Percentiles rank a stretch among this genome's conserved stretches.
These are phyloP conservation scores for Rubroboletus pulcherrimus DNA, from an alignment of 768 basidiomycete species.

Conservation along the genomic window DNA sequence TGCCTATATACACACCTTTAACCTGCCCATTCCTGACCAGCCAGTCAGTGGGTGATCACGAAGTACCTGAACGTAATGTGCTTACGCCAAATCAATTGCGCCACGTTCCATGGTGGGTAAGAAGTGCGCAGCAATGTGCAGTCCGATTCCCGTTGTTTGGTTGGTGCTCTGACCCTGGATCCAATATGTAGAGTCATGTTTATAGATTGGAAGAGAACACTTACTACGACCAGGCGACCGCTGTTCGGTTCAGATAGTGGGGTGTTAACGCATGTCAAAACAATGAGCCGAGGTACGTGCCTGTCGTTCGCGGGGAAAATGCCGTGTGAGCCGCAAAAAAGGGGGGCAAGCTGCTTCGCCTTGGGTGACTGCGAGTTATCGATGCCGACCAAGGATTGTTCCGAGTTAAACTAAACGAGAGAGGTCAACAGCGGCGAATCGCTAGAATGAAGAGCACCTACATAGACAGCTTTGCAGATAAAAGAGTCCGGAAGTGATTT, in stretches of 20 bases:
- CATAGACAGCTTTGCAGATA: conserved; percentile 9
- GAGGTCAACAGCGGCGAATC: background rate
- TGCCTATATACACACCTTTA: conserved; percentile 45
- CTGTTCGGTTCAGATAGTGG: background rate
- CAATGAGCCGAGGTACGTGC: background rate
- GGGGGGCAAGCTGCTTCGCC: background rate
- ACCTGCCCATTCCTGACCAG: conserved; percentile 71
- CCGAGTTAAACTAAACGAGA: conserved; percentile 8
- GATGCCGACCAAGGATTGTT: background rate
- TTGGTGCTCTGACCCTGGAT: conserved; percentile 79
- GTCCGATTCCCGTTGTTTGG: conserved; percentile 78
- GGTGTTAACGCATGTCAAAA: background rate
- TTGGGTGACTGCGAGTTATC: background rate
- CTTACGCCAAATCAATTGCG: conserved; percentile 82
- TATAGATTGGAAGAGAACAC: background rate
- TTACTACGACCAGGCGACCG: conserved; percentile 14
- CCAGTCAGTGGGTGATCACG: background rate
- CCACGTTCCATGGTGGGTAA: conserved; percentile 96
- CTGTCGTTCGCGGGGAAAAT: conserved; percentile 5
- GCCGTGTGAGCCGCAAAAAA: conserved; percentile 2
- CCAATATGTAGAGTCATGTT: background rate
- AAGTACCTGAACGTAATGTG: background rate
- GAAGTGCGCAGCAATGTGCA: conserved; percentile 72
- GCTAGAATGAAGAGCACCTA: background rate
- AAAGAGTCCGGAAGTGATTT: conserved; percentile 9